Conservation (phyloP, 495 filamentous ascomycete species). For the Talaromyces adpressus region DNA sequence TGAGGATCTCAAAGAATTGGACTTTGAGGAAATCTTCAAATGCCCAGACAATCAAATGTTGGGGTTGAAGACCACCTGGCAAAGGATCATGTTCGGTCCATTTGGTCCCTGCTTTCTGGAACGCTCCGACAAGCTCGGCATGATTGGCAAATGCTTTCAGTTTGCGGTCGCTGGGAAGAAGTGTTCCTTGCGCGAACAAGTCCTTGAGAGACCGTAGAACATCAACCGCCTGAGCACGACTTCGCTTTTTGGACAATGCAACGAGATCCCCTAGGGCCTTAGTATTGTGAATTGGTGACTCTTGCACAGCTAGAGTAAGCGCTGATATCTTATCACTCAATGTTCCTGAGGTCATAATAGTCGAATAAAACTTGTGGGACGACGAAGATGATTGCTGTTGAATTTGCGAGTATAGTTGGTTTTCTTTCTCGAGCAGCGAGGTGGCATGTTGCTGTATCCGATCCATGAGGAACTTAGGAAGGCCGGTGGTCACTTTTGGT, state of each 20-base stretch:
- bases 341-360: constrained; percentile 94
- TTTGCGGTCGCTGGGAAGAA: constrained; percentile 77
- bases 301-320: constrained; percentile 85
- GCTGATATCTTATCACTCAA: constrained; percentile 95
- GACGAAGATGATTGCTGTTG: constrained; percentile 56
- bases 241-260: constrained; percentile 75
- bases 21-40: constrained; percentile 94
- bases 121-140: constrained; percentile 60
- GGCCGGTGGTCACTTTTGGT: constrained; percentile 38
- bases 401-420: constrained; percentile 50
- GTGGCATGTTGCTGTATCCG: constrained; percentile 70
- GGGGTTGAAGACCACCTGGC: constrained; percentile 60
- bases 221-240: constrained; percentile 86
- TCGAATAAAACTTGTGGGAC: constrained; percentile 86
- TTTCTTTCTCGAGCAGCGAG: constrained; percentile 67
- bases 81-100: constrained; percentile 64
- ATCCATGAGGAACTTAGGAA: constrained; percentile 54
- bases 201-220: constrained; percentile 89
- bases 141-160: constrained; percentile 74
- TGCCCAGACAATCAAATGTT: constrained; percentile 80
- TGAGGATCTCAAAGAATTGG: constrained; percentile 83
- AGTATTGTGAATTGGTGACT: constrained; percentile 87
- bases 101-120: constrained; percentile 46
- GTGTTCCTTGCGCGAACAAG: constrained; percentile 77
- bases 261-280: constrained; percentile 82